These are phyloP conservation scores for Lichtheimia corymbifera DNA, from an alignment of 371 early-diverging fungal genomes.

Conservation along the genomic window DNA sequence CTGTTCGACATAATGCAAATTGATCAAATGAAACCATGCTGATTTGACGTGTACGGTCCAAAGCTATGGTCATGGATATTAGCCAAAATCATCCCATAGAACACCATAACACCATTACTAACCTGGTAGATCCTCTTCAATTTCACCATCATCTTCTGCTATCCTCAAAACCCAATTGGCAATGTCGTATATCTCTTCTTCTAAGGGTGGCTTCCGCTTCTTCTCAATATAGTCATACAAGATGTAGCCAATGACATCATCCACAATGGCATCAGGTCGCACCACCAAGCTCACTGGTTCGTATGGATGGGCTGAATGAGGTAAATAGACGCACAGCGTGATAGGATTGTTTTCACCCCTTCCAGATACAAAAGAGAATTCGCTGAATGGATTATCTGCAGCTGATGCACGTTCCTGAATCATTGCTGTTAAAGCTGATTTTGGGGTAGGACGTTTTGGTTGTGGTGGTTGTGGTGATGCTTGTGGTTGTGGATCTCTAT, in stretches of 20 bases:
- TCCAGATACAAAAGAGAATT: constrained; percentile 65
- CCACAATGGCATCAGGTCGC: constrained; percentile 82
- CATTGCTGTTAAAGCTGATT: constrained; percentile 65
- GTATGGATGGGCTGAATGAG: constrained; percentile 48
- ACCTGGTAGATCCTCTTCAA: constrained; percentile 97
- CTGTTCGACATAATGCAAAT: constrained; percentile 87
- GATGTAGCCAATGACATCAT: constrained; percentile 58
- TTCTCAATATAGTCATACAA: constrained; percentile 30
- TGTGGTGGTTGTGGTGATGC: neutral
- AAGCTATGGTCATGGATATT: constrained; percentile 46
- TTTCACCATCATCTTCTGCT: constrained; percentile 92
- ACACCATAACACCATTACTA: constrained; percentile 9
- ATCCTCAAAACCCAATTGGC: constrained; percentile 87
- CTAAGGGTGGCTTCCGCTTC: constrained; percentile 62
- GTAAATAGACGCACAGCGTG: constrained; percentile 67
- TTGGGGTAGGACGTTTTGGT: constrained; percentile 4
- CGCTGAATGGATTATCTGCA: constrained; percentile 76
- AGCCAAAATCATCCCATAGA: neutral
- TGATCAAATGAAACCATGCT: constrained; percentile 86
- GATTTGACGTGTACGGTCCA: constrained; percentile 86
- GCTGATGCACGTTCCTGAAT: constrained; percentile 61
- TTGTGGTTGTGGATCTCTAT: neutral
- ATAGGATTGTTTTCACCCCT: constrained; percentile 63
- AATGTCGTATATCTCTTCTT: constrained; percentile 63
- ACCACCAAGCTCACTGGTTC: constrained; percentile 74